A percentile compares a stretch with the other conserved stretches of the same genome.
Conservation (phyloP, 495 filamentous ascomycete species). For the Chlorociboria aeruginascens region DNA sequence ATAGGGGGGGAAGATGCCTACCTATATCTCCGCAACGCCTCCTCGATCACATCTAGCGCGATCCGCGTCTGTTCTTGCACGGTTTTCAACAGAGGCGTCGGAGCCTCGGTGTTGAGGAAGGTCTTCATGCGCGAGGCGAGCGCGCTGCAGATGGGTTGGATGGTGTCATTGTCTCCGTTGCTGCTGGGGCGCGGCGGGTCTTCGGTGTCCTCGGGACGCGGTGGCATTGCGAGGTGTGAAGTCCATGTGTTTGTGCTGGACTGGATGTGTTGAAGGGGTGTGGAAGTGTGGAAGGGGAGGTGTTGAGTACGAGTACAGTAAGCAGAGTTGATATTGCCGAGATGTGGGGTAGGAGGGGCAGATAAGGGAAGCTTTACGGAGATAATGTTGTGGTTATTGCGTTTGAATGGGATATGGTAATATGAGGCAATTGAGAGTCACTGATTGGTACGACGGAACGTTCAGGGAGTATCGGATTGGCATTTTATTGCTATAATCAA, state of each 20-base stretch:
- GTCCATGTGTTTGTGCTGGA: too few species aligned
- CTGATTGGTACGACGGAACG: neutral
- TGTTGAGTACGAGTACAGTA: neutral
- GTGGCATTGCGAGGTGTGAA: too few species aligned
- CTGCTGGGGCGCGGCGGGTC: too few species aligned
- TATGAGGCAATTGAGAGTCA: neutral
- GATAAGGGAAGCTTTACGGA: neutral
- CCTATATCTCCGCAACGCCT: slow-evolving; percentile 61
- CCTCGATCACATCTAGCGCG: slow-evolving; percentile 57
- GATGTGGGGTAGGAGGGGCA: slow-evolving; percentile 3
- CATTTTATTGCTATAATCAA: neutral
- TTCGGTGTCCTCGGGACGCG: too few species aligned
- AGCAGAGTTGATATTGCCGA: slow-evolving; percentile 1
- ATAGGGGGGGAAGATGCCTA: slow-evolving; percentile 39
- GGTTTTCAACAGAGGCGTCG: slow-evolving; percentile 42
- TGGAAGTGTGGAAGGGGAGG: neutral
- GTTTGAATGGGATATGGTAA: too few species aligned
- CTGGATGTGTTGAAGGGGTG: too few species aligned
- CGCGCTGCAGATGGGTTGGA: slow-evolving; percentile 37
- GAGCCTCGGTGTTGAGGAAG: slow-evolving; percentile 53
- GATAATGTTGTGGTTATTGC: too few species aligned
- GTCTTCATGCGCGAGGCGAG: slow-evolving; percentile 51
- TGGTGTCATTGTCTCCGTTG: neutral
- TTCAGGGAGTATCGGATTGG: slow-evolving; percentile 5
- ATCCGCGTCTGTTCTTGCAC: slow-evolving; percentile 63